Evolutionary conservation across 2,329 filamentous ascomycete species (phyloP), one percentile per base, ranked within the genome.

Genomic region (Epichloe sibirici): DNA sequence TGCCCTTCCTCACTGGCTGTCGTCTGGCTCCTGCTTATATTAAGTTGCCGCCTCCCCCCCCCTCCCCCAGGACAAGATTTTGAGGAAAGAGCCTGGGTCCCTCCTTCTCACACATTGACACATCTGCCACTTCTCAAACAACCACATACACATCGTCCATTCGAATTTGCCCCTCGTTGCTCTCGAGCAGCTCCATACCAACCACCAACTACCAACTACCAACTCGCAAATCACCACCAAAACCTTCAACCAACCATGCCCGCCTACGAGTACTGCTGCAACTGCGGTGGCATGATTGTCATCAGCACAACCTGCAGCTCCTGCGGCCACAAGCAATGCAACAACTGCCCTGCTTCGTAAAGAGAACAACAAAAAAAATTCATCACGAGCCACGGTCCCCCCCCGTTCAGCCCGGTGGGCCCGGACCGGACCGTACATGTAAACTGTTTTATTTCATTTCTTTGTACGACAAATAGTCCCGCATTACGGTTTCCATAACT

Each of bases 211-310:
- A 21, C 17, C 17, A n/a, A 37, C 38, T 21, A 40, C 13, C 12
- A 42, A 48, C 43, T 2, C 42, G 3, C 34, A 34, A 49, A 11
- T 9, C 15, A 49, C 48, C 21, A 17, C 17, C 35, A 31, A n/a
- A 45, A 25, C 11, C 38, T 34, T 42, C 49, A 42, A 56, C 45
- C 61, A 21, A 63, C 59, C 48, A 74, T 74, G 71, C 68, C 71
- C 62, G 66, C 69, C 59, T 73, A 71, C 59, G 71, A 73, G 59
- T 75, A 75, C 67, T 78, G 76, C 72, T 78, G 75, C 71, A 65
- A 76, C 61, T 78, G 75, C 68, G 73, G 73, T 59, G 66, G 70
- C 66, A 74, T 78, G 67, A 76, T 78, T 59, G 75, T 78, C 69
- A 78, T 78, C 68, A 78, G 74, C 72, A 75, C 67, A 63, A 72